Evolutionary conservation across 139 green algal genomes (phyloP), one percentile per base, ranked within the genome.

Genomic region (Tetradesmus obliquus): DNA sequence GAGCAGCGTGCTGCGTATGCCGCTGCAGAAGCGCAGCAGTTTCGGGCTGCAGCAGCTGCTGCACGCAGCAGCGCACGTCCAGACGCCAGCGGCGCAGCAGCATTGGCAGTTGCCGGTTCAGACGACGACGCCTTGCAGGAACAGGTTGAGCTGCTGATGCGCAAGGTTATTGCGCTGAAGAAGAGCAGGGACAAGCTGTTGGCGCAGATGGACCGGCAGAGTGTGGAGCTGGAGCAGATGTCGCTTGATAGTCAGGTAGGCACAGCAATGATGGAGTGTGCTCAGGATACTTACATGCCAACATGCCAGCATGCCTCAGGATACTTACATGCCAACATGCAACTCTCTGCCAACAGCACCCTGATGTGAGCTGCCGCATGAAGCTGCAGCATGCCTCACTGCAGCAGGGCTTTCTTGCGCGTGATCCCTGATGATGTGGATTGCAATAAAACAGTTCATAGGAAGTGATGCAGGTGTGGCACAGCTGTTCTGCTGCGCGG

Each of bases 171-270:
- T 2, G 82, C 71, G 17, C 84, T 97, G 79, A 96, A 95, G 92
- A 88, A 91, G 45, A 92, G 82, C 76, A 72, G 95, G 3, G 95
- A 95, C 92, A 94, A 91, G 87, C 91, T 97, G 58, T 72, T 93
- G 55, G 79, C 32, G 15, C 91, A 94, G 69, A 85, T 97, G 83
- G 95, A 97, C 84, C 51, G 55, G 55, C 95, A 96, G 82, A 93
- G 86, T 1, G 53, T 89, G 3, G 95, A 97, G 80, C 53, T 90
- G 22, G 95, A 97, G 69, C 88, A 92, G 54, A 84, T 96, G 55
- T 45, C 66, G 4, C 55, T 71, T 0, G 94, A 97, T 17, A 95
- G 94, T 84, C 72, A 90, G 90, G 90, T 92, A 66, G 22, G 82
- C 2, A 15, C 3, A 12, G 3, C 5, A n/a, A 12, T n/a, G n/a